Conservation (phyloP, 2,329 filamentous ascomycete genomes). For the Botrytis hyacinthi region DNA sequence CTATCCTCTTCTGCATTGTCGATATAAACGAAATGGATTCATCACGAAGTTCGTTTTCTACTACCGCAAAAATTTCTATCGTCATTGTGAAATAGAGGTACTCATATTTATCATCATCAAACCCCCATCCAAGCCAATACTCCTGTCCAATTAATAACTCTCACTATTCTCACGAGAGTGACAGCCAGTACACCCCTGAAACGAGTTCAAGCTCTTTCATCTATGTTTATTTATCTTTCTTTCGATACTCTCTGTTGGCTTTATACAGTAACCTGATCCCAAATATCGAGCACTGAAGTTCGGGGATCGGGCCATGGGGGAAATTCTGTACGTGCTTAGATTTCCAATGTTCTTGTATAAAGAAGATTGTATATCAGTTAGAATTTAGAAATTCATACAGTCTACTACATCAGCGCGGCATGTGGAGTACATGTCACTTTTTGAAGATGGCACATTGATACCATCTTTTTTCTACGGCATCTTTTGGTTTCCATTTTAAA, state of each 20-base stretch:
- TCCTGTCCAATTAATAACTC: fast-evolving
- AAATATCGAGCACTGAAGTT: background rate
- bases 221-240: background rate
- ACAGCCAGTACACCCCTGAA: background rate
- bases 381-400: background rate
- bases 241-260: background rate
- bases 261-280: background rate
- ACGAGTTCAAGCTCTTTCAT: background rate
- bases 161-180: background rate
- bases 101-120: too few species aligned
- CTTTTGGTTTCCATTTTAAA: background rate
- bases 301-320: too few species aligned
- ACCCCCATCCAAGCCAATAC: too few species aligned
- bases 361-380: background rate
- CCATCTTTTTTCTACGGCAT: fast-evolving
- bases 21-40: too few species aligned
- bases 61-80: too few species aligned
- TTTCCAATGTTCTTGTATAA: background rate
- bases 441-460: background rate
- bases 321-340: background rate
- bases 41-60: too few species aligned
- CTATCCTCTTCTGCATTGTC: background rate
- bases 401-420: background rate
- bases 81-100: too few species aligned
- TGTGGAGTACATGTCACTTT: background rate